These are phyloP conservation scores for Eragrostis curvula DNA, from an alignment of 176 grass and related monocot genomes.

Conservation along the genomic window DNA sequence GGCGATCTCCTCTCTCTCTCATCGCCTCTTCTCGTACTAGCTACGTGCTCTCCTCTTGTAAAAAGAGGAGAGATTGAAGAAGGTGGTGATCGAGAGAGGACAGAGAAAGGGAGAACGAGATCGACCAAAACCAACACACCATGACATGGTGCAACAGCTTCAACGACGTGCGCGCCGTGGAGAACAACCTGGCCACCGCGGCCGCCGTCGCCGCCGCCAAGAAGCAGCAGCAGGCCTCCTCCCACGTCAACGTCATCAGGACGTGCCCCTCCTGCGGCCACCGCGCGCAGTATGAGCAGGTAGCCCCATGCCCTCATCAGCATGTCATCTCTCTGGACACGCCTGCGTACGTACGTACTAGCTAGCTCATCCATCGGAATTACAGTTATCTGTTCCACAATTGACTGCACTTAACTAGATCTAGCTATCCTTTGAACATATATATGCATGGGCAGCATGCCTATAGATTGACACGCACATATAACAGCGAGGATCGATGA, in stretches of 20 bases:
- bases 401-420: no score
- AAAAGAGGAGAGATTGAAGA: not conserved
- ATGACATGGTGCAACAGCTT: conserved; percentile 96
- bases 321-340: no score
- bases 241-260: conserved; percentile 63
- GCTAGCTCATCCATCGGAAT: no score
- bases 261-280: conserved; percentile 85
- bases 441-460: no score
- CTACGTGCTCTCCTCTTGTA: not conserved
- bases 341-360: no score
- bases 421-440: no score
- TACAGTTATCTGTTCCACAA: no score
- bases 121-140: not conserved
- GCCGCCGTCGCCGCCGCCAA: conserved; percentile 46
- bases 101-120: conserved; percentile 31
- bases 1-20: not conserved
- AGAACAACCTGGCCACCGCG: conserved; percentile 64
- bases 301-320: no score
- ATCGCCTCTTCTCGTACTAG: conserved; percentile 5
- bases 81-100: not conserved
- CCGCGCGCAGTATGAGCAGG: conserved; percentile 75
- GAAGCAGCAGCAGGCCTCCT: conserved; percentile 56
- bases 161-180: conserved; percentile 71
- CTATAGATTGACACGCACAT: no score
- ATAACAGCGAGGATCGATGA: no score